phyloP scores from a whole-genome alignment of 257 asterid genomes.

The Nicotiana otophora region DNA sequence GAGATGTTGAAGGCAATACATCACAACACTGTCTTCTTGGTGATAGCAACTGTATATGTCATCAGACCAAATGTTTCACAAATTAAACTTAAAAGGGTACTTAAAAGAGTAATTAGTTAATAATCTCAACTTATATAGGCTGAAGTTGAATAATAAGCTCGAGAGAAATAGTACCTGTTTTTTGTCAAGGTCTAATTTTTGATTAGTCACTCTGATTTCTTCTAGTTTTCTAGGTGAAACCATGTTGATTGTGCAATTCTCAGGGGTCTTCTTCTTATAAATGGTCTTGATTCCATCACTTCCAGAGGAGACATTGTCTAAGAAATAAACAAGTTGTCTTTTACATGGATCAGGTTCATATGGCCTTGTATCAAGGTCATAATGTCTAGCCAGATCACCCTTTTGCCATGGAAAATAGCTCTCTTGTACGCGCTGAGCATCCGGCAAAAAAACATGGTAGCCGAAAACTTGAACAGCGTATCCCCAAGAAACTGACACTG shows the following conservation, averaged over 20 bases:
- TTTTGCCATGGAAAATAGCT: conserved; percentile 70
- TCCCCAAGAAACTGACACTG: conserved; percentile 77
- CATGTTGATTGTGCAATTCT: conserved; percentile 36
- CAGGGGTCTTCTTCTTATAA: conserved; percentile 26
- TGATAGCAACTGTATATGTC: conserved; percentile 2
- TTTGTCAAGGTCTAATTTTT: conserved; percentile 19
- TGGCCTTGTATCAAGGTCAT: conserved; percentile 55
- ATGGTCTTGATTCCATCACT: conserved; percentile 33
- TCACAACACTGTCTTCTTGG: conserved; percentile 3
- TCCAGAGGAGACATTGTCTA: conserved; percentile 30
- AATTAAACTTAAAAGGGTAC: neutral
- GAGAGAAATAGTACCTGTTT: conserved; percentile 37
- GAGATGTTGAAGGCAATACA: neutral
- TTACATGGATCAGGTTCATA: conserved; percentile 48
- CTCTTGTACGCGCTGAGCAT: conserved; percentile 44
- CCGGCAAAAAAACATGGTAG: conserved; percentile 55
- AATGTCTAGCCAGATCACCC: conserved; percentile 47
- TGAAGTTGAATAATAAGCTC: neutral
- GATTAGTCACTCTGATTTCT: conserved; percentile 36
- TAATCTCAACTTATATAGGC: neutral
- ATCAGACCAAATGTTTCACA: neutral
- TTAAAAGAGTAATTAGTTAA: neutral
- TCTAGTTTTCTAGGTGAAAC: conserved; percentile 32
- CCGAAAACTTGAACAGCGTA: conserved; percentile 58
- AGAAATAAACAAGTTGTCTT: conserved; percentile 51